These are phyloP conservation scores for Phaeosphaeria sp. DNA, from an alignment of 2,329 filamentous ascomycete genomes.

Conservation along the genomic window DNA sequence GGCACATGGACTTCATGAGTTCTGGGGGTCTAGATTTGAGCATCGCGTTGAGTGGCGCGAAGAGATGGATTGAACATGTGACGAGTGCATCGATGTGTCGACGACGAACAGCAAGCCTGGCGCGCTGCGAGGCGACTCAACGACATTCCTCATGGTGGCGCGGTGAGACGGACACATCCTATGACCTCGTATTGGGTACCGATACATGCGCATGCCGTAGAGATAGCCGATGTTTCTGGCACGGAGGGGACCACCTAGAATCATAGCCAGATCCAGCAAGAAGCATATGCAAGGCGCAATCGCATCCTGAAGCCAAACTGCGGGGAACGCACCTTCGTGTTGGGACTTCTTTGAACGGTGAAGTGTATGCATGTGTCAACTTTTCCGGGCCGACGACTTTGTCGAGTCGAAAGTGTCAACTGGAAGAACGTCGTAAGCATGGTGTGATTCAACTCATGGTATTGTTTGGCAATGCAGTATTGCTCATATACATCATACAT, in stretches of 20 bases:
- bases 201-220: too few species aligned
- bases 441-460: background rate
- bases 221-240: background rate
- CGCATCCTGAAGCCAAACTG: background rate
- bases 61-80: background rate
- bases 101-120: background rate
- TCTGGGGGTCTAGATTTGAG: too few species aligned
- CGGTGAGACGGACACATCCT: background rate
- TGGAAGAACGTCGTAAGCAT: background rate
- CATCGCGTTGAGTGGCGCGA: background rate
- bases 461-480: slow-evolving; percentile 23
- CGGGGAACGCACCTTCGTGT: background rate
- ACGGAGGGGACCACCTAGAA: background rate
- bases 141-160: background rate
- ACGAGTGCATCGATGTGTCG: background rate
- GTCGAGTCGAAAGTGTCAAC: background rate
- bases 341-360: background rate
- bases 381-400: background rate
- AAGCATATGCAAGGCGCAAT: background rate
- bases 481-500: slow-evolving; percentile 9
- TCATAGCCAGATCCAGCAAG: background rate
- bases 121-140: background rate
- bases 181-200: too few species aligned
- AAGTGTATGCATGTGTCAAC: background rate
- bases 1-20: too few species aligned